Evolutionary conservation across 2,329 filamentous ascomycete species (phyloP).

Genomic region (Cladorrhinum sp.): DNA sequence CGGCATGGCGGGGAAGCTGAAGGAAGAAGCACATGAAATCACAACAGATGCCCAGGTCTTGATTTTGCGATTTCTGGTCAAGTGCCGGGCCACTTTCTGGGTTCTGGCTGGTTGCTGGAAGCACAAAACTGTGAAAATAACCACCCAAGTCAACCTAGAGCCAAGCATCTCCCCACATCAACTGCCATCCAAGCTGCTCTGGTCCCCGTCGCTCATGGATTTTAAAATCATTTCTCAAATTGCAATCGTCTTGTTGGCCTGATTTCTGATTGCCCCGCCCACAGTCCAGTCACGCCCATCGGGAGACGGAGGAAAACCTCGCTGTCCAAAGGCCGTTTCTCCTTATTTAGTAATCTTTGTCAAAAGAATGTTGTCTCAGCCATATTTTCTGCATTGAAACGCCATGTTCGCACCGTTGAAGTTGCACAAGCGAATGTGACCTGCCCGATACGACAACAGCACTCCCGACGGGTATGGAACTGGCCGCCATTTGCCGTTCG

Average conservation of each 20-base stretch:
- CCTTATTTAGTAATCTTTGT: background rate
- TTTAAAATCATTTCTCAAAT: background rate
- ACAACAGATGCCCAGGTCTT: background rate
- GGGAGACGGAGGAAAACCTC: background rate
- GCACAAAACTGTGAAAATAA: background rate
- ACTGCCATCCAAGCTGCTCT: background rate
- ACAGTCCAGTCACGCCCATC: background rate
- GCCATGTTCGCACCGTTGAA: background rate
- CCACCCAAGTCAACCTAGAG: background rate
- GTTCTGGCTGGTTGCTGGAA: background rate
- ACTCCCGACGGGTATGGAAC: constrained; percentile 10
- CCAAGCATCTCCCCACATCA: background rate
- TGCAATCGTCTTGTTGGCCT: background rate
- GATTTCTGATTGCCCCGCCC: background rate
- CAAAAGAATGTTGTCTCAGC: constrained; percentile 3
- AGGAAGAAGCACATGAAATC: background rate
- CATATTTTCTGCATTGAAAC: constrained; percentile 1
- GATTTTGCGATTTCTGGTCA: background rate
- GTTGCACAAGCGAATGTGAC: constrained; percentile 15
- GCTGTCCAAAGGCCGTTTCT: background rate
- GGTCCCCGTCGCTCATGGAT: background rate
- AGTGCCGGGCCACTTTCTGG: background rate
- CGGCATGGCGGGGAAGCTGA: background rate
- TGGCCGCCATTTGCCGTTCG: constrained; percentile 14
- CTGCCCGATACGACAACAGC: background rate